These are phyloP conservation scores for Penicillium canariense DNA, from an alignment of 495 filamentous ascomycete species.

Conservation along the genomic window DNA sequence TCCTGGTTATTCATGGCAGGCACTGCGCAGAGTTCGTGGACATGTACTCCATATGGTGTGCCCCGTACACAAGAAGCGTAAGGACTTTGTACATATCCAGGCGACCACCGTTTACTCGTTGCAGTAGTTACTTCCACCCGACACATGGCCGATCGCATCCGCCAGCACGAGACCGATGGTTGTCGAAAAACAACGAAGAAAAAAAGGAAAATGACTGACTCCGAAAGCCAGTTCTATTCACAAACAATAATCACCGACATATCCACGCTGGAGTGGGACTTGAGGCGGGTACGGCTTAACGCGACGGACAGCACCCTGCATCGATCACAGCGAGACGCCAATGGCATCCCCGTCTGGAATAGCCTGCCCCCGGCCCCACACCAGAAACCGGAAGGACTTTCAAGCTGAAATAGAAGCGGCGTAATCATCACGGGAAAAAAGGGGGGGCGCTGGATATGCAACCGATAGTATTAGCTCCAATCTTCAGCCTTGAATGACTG, in stretches of 20 bases:
- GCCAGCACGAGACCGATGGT: not conserved
- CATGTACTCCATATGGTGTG: too few relatives aligned
- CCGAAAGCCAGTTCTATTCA: too few relatives aligned
- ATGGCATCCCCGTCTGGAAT: slow-evolving; percentile 13
- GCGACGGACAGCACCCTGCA: slow-evolving; percentile 38
- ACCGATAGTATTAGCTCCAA: slow-evolving; percentile 24
- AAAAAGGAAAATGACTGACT: not conserved
- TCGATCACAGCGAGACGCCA: slow-evolving; percentile 34
- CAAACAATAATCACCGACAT: not conserved
- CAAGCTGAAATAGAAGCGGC: slow-evolving; percentile 15
- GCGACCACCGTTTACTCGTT: slow-evolving; percentile 15
- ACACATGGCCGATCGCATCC: slow-evolving; percentile 3
- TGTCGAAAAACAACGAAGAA: not conserved
- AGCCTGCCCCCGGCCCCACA: slow-evolving; percentile 24
- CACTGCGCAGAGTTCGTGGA: not conserved
- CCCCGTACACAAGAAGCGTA: too few relatives aligned
- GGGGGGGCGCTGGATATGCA: slow-evolving; percentile 17
- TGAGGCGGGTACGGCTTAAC: slow-evolving; percentile 24
- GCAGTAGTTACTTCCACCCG: slow-evolving; percentile 12
- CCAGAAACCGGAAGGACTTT: not conserved
- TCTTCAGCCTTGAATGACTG: slow-evolving; percentile 24
- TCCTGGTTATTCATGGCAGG: not conserved
- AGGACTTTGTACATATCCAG: not conserved
- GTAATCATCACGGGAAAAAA: not conserved
- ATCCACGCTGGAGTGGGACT: slow-evolving; percentile 4